Conservation (phyloP, 768 basidiomycete genomes). For the Omphalotus guepiniiformis region DNA sequence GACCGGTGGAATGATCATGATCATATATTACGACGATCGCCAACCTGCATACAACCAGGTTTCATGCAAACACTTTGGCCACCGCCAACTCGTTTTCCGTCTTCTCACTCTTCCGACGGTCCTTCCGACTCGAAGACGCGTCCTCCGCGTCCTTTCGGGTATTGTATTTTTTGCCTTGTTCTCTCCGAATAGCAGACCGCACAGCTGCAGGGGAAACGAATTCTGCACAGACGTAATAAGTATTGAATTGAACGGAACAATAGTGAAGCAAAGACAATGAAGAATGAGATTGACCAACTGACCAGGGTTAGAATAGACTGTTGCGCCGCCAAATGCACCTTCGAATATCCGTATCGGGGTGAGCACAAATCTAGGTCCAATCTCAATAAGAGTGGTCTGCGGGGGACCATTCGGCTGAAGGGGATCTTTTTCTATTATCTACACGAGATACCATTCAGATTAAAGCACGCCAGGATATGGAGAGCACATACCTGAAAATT, state of each 20-base stretch:
- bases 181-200: slow-evolving; percentile 63
- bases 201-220: slow-evolving; percentile 87
- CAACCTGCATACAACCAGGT: too few relatives aligned
- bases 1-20: too few relatives aligned
- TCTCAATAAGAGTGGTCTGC: slow-evolving; percentile 88
- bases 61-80: slow-evolving; percentile 84
- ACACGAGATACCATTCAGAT: background rate
- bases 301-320: slow-evolving; percentile 95
- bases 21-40: too few relatives aligned
- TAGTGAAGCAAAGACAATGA: too few relatives aligned
- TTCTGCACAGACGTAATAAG: slow-evolving; percentile 45
- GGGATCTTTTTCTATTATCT: slow-evolving; percentile 96
- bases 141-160: slow-evolving; percentile 74
- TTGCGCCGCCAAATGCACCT: slow-evolving; percentile 92
- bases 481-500: slow-evolving; percentile 81
- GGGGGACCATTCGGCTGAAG: slow-evolving; percentile 81
- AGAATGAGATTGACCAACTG: too few relatives aligned
- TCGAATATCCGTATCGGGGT: slow-evolving; percentile 98
- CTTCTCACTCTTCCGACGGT: slow-evolving; percentile 52
- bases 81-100: slow-evolving; percentile 85
- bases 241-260: background rate
- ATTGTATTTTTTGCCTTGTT: slow-evolving; percentile 78
- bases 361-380: slow-evolving; percentile 95
- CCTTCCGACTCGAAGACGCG: slow-evolving; percentile 61
- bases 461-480: background rate